Evolutionary conservation across 306 rosid species (phyloP).

Genomic region (Cicer judaicum): DNA sequence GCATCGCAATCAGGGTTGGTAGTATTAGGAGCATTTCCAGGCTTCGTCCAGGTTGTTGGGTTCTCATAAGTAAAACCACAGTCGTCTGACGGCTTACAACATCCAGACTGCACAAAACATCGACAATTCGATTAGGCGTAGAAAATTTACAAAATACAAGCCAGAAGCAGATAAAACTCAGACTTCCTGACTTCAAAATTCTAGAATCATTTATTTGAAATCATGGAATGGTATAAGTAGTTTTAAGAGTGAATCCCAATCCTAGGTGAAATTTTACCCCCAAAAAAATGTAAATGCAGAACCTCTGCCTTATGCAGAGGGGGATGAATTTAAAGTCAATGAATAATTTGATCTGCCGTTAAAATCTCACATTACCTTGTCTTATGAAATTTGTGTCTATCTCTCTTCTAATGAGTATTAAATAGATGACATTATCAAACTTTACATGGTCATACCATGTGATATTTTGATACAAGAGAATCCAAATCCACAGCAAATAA

Average conservation of each 20-base stretch:
- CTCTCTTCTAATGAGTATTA: not conserved
- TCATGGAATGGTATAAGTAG: not conserved
- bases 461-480: not conserved
- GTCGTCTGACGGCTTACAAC: constrained; percentile 74
- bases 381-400: no score
- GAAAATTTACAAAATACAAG: not conserved
- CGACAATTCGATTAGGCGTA: not conserved
- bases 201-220: not conserved
- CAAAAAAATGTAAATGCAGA: not conserved
- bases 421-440: not conserved
- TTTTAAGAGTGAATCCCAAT: not conserved
- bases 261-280: not conserved
- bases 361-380: no score
- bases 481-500: not conserved
- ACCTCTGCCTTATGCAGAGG: not conserved
- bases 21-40: not conserved
- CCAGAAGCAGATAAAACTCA: not conserved
- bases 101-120: constrained; percentile 70
- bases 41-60: constrained; percentile 56
- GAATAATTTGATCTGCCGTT: no score
- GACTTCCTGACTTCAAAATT: no score
- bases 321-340: not conserved
- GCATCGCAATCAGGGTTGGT: constrained; percentile 55
- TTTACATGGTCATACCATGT: not conserved
- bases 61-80: constrained; percentile 52